phyloP scores from a whole-genome alignment of 768 basidiomycete genomes.

The Auricularia auricula-judae region DNA sequence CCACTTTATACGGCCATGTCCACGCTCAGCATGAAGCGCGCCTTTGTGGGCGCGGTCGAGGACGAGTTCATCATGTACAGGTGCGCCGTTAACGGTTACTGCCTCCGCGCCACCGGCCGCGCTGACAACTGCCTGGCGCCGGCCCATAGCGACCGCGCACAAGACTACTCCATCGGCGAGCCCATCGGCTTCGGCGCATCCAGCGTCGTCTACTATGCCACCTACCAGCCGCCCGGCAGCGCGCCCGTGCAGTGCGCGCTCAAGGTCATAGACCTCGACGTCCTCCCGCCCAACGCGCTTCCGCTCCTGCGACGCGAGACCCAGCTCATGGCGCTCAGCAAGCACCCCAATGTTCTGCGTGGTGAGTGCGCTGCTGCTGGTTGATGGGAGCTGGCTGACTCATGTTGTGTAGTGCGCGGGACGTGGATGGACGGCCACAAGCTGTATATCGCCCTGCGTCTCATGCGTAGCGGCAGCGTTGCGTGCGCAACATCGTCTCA shows the following conservation, averaged over 20 bases:
- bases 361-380: background rate
- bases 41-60: slow-evolving; percentile 70
- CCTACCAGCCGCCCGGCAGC: slow-evolving; percentile 35
- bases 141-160: slow-evolving; percentile 44
- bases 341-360: slow-evolving; percentile 87
- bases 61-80: slow-evolving; percentile 80
- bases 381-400: background rate
- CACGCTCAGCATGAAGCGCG: background rate
- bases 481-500: slow-evolving; percentile 18
- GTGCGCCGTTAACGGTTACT: slow-evolving; percentile 23
- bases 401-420: slow-evolving; percentile 46
- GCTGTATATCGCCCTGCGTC: slow-evolving; percentile 74
- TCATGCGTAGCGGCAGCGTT: slow-evolving; percentile 84
- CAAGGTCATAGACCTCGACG: slow-evolving; percentile 84
- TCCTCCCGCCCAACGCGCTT: slow-evolving; percentile 59
- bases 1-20: too few species aligned
- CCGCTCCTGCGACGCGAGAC: slow-evolving; percentile 73
- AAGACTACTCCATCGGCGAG: slow-evolving; percentile 64
- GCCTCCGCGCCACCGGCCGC: background rate
- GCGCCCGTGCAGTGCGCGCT: slow-evolving; percentile 55
- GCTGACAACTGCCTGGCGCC: slow-evolving; percentile 1
- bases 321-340: slow-evolving; percentile 82
- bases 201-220: slow-evolving; percentile 78
- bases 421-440: slow-evolving; percentile 81
- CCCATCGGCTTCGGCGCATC: slow-evolving; percentile 89